Base-by-base conservation (phyloP, 345 rosid genomes). In the Citrus sp. region DNA sequence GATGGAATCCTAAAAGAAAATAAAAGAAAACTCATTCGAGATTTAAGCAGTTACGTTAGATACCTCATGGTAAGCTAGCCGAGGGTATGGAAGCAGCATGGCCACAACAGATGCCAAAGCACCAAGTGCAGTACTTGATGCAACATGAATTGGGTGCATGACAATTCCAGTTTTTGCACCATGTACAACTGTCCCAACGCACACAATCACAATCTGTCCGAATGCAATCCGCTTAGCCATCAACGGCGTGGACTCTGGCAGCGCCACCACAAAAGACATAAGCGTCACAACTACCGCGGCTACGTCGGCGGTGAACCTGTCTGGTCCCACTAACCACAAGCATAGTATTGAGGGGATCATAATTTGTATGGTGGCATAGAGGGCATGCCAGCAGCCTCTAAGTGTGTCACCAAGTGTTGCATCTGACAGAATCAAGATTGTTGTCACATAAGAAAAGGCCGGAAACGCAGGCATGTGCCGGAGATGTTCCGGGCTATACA, bases 151-250 rank as follows among this genome's bases (percentile, higher is more conserved):
- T 3, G 94, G 94, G 70, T 82, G 90, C 86, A 78, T 81, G 60
- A 92, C 80, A 9, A 80, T 60, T 19, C 73, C 86, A 19, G 86
- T 22, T 66, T 83, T 76, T 59, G 83, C 87, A 19, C 90, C 88
- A 49, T 85, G 65, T 67, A 90, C 82, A 37, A 81, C 92, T 38
- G 89, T 71, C 37, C 90, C 89, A 13, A 88, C 94, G 51, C 79
- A 94, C 46, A 94, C 85, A 38, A 91, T 88, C 64, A 92, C 94
- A 14, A 86, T 83, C 86, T 92, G 97, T 67, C 97, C 97, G 68
- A 91, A 92, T 46, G 97, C 95, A 67, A 94, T 87, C 79, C 97
- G 83, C 83, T 92, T 94, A 16, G 93, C 83, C 85, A 87, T 56
- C 80, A 94, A 63, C 72, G 86, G 80, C 7, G 92, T 89, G 34